Evolutionary conservation across 345 rosid species (phyloP).

Genomic region (Lepidium aucheri): DNA sequence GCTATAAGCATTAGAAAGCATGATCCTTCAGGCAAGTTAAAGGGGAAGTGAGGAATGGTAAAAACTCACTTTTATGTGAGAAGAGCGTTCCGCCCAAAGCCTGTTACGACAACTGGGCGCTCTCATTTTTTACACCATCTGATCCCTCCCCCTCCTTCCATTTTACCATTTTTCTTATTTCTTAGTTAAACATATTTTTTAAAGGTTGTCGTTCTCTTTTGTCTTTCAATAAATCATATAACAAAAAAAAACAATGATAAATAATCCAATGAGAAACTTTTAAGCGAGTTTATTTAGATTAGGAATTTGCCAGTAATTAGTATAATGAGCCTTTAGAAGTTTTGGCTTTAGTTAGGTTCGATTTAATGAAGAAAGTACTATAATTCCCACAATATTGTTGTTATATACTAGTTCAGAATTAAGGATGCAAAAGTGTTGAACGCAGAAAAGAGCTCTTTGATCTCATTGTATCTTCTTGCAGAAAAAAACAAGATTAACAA

Average conservation of each 20-base stretch:
- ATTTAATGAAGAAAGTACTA: not conserved
- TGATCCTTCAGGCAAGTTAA: slow-evolving; percentile 21
- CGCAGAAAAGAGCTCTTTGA: not conserved
- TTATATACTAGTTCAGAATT: not conserved
- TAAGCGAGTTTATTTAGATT: too few species aligned
- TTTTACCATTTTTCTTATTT: not conserved
- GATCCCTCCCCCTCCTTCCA: slow-evolving; percentile 2
- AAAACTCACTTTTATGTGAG: not conserved
- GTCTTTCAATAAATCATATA: too few species aligned
- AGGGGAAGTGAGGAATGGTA: slow-evolving; percentile 16
- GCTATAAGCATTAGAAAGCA: accelerated
- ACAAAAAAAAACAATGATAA: too few species aligned
- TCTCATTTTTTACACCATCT: not conserved
- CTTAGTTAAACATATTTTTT: not conserved
- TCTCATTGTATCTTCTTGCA: slow-evolving; percentile 4
- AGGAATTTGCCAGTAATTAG: too few species aligned
- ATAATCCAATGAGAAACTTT: too few species aligned
- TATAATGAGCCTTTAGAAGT: too few species aligned
- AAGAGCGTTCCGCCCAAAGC: slow-evolving; percentile 16
- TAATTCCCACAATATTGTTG: not conserved
- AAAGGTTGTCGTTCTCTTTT: too few species aligned
- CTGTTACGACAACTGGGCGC: slow-evolving; percentile 13
- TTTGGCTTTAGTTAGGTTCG: not conserved
- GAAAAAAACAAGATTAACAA: not conserved
- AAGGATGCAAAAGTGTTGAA: not conserved